A percentile compares a stretch with the other conserved stretches of the same genome.
phyloP scores from a whole-genome alignment of 2,329 filamentous ascomycete species.

The Triangularia verruculosa region DNA sequence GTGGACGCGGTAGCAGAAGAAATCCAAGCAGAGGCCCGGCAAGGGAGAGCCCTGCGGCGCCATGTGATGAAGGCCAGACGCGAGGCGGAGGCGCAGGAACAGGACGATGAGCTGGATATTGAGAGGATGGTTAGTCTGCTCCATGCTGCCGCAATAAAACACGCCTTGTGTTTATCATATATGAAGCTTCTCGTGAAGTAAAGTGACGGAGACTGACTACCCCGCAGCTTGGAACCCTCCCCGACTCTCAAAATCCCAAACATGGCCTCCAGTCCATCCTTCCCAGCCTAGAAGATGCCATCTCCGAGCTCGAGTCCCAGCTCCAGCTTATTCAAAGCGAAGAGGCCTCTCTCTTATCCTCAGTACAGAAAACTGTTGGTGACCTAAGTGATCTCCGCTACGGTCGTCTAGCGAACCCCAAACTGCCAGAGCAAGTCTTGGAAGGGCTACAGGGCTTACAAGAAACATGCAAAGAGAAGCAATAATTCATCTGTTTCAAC shows the following conservation, averaged over 20 bases:
- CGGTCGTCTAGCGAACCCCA: slow-evolving; percentile 65
- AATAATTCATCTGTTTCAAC: slow-evolving; percentile 15
- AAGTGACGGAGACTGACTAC: neutral
- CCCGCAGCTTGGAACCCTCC: slow-evolving; percentile 53
- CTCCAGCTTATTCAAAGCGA: slow-evolving; percentile 64
- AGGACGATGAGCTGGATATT: slow-evolving; percentile 62
- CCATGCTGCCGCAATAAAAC: neutral
- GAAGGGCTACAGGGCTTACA: slow-evolving; percentile 64
- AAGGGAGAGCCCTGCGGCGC: slow-evolving; percentile 56
- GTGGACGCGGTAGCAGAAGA: slow-evolving; percentile 65
- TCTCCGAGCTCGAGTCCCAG: slow-evolving; percentile 63
- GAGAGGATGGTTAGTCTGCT: slow-evolving; percentile 48
- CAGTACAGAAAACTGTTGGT: slow-evolving; percentile 64
- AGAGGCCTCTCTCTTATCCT: slow-evolving; percentile 55
- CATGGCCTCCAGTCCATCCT: slow-evolving; percentile 66
- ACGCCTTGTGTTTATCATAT: too few species aligned
- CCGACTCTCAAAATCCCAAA: slow-evolving; percentile 44
- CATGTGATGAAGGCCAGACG: slow-evolving; percentile 52
- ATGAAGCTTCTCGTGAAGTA: too few species aligned
- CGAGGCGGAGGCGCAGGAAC: slow-evolving; percentile 51
- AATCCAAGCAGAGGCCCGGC: slow-evolving; percentile 62
- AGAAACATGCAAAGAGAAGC: slow-evolving; percentile 52
- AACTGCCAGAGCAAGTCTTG: slow-evolving; percentile 64
- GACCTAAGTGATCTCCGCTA: slow-evolving; percentile 80
- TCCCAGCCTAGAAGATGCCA: slow-evolving; percentile 66